Percentiles rank a stretch among this genome's conserved stretches.
These are phyloP conservation scores for Pelargonium fulgidum DNA, from an alignment of 441 rosid species.

Conservation along the genomic window DNA sequence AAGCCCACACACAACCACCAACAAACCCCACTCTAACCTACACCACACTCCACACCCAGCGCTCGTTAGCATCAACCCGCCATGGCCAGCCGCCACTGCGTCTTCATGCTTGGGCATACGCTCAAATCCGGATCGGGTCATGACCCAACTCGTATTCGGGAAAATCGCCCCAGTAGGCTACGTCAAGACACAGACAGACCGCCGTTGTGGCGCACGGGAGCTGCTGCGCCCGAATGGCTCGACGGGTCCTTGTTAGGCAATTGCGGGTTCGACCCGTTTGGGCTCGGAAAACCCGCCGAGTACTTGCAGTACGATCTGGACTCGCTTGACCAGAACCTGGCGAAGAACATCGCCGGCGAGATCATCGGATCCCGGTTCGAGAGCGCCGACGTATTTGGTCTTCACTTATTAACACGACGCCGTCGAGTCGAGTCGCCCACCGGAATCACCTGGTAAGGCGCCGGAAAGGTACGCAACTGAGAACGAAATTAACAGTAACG, in stretches of 20 bases:
- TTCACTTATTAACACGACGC: no score
- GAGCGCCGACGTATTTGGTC: conserved; percentile 35
- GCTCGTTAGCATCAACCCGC: conserved; percentile 9
- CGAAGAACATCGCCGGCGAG: conserved; percentile 69
- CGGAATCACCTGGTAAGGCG: conserved; percentile 93
- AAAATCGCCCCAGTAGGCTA: conserved; percentile 28
- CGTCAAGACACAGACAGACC: conserved; percentile 40
- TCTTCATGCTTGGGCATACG: conserved; percentile 76
- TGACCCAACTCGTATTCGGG: conserved; percentile 61
- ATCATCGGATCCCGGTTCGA: conserved; percentile 73
- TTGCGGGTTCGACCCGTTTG: conserved; percentile 86
- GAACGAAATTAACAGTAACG: no score
- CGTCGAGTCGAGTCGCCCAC: conserved; percentile 75
- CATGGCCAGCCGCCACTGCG: conserved; percentile 61
- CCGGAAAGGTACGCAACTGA: conserved; percentile 57
- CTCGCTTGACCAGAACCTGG: conserved; percentile 81
- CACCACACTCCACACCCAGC: background rate
- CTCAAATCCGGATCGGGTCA: conserved; percentile 43
- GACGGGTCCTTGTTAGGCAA: conserved; percentile 85
- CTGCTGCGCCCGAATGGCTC: conserved; percentile 66
- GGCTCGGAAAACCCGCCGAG: conserved; percentile 85
- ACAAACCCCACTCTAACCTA: no score
- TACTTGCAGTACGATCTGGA: conserved; percentile 78
- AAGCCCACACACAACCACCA: no score
- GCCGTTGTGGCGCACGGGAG: conserved; percentile 86